phyloP scores from a whole-genome alignment of 1,284 basidiomycete species.

The Xerocomus amazonicus region DNA sequence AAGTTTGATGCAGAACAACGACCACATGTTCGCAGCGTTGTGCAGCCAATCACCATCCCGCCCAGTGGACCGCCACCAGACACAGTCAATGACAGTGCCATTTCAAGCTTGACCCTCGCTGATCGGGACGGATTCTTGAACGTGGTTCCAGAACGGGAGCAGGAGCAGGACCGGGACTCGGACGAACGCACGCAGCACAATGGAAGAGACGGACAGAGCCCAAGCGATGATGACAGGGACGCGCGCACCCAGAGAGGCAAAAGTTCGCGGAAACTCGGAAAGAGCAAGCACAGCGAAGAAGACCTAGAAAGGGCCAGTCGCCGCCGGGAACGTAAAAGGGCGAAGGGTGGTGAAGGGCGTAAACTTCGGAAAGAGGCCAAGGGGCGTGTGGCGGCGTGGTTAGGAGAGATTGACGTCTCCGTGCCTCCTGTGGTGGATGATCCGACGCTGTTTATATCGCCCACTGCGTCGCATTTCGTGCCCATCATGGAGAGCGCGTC shows the following conservation, averaged over 20 bases:
- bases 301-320: constrained; percentile 32
- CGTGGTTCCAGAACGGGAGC: constrained; percentile 23
- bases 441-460: constrained; percentile 17
- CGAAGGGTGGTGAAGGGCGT: constrained; percentile 34
- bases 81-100: constrained; percentile 63
- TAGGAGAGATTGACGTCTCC: constrained; percentile 59
- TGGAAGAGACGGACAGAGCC: constrained; percentile 33
- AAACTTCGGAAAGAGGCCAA: constrained; percentile 52
- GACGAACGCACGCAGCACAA: constrained; percentile 50
- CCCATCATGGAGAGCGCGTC: constrained; percentile 24
- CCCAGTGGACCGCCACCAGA: constrained; percentile 36
- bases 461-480: constrained; percentile 25
- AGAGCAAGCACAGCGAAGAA: constrained; percentile 31
- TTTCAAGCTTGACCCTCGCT: constrained; percentile 70
- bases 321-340: constrained; percentile 24
- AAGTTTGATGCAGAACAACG: constrained; percentile 38
- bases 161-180: constrained; percentile 43
- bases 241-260: constrained; percentile 30
- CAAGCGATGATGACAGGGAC: constrained; percentile 33
- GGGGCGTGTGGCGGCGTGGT: constrained; percentile 72
- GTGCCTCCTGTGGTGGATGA: constrained; percentile 33
- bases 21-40: constrained; percentile 48
- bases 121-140: constrained; percentile 33
- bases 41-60: constrained; percentile 44
- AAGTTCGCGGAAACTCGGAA: constrained; percentile 23